Evolutionary conservation across 768 basidiomycete species (phyloP).

Genomic region (Saitozyma sp.): DNA sequence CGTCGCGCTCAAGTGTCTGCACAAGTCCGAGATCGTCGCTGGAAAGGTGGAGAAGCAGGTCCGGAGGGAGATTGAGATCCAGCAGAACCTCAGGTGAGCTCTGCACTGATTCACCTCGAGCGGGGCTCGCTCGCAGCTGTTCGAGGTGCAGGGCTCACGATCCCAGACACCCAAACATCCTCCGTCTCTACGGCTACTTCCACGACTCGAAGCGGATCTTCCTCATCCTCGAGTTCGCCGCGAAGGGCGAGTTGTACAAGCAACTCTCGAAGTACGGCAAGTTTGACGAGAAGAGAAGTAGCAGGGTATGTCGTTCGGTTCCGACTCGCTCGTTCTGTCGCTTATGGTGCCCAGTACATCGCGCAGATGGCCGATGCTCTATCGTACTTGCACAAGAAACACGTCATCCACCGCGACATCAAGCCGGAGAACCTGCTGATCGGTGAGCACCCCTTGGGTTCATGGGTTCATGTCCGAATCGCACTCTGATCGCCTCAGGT

Average conservation of each 20-base stretch:
- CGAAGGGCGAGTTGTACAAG: constrained; percentile 94
- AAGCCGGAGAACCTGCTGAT: constrained; percentile 96
- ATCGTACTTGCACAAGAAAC: constrained; percentile 85
- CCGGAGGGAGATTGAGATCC: constrained; percentile 96
- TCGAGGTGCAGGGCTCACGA: background rate
- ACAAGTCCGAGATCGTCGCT: constrained; percentile 92
- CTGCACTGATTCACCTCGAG: background rate
- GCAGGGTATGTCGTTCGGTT: constrained; percentile 54
- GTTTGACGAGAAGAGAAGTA: constrained; percentile 84
- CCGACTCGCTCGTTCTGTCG: background rate
- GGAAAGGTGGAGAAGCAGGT: constrained; percentile 94
- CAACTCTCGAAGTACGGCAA: constrained; percentile 81
- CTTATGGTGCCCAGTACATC: constrained; percentile 64
- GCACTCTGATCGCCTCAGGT: constrained; percentile 18
- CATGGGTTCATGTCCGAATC: background rate
- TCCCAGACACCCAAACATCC: constrained; percentile 80
- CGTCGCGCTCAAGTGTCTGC: constrained; percentile 92
- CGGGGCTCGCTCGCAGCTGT: background rate
- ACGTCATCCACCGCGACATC: constrained; percentile 98
- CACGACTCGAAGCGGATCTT: constrained; percentile 98
- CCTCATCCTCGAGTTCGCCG: constrained; percentile 96
- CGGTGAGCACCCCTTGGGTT: constrained; percentile 55
- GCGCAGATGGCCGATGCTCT: constrained; percentile 98
- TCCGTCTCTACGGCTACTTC: constrained; percentile 94
- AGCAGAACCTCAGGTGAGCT: constrained; percentile 72